Evolutionary conservation across 1,284 basidiomycete species (phyloP), one percentile per base, ranked within the genome.

Genomic region (Austroboletus niveus): DNA sequence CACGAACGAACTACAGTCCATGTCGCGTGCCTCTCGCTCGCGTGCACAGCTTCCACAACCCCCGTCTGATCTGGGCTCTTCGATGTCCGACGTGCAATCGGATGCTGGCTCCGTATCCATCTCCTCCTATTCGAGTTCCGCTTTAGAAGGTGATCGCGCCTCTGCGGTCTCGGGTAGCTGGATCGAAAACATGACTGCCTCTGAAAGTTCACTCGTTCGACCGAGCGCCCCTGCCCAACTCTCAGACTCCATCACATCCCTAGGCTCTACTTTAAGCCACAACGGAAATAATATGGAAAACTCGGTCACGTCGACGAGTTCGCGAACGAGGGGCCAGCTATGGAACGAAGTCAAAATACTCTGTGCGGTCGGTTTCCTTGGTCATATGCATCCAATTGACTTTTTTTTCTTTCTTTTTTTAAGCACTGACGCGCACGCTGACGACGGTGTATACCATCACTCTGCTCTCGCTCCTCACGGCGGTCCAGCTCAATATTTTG

Each of bases 271-370:
- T 30, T 54, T 70, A 20, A 74, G 72, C 29, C 54, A 42, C 14
- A 45, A 51, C 31, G 54, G 45, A 22, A 39, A 49, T 4, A 45
- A 48, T n/a, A 43, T 41, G 43, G 54, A 54, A 8, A 29, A 34
- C 11, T 57, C 61, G 2, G 27, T 24, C 9, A 44, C 49, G 9
- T 66, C 65, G 3, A 40, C 46, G 64, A 68, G 32, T 58, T 70
- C 53, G 70, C 69, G 71, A 59, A 80, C 78, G 24, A 85, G 86
- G 71, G 79, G 78, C 1, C 86, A 92, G 57, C 72, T 94, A 14
- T 94, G 91, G 91, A 82, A 83, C 54, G 87, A 92, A 65, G 79
- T 94, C 43, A 92, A 92, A 65, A 81, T 90, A 47, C 78, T 91
- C 4, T 85, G 90, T 92, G 61, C 49, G 81, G 66, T 45, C 31